Evolutionary conservation across 371 early-diverging fungal genomes (phyloP).

Genomic region (Massospora cicadina): DNA sequence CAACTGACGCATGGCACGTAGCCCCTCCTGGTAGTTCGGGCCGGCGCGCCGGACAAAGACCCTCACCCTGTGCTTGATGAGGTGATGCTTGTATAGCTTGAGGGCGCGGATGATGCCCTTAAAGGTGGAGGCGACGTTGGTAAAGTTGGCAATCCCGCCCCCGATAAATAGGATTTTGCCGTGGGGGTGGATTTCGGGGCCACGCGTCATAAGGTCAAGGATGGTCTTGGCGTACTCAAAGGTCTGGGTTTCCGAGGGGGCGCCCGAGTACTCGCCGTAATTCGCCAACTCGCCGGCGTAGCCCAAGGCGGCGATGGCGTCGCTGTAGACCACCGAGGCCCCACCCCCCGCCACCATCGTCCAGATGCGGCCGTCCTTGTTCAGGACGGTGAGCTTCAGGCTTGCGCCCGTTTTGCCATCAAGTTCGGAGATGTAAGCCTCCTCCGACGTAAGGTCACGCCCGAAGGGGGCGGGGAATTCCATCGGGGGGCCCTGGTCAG

Average conservation of each 20-base stretch:
- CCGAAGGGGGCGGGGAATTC: conserved; percentile 97
- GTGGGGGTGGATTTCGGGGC: conserved; percentile 43
- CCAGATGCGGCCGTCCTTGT: conserved; percentile 90
- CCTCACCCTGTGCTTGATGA: conserved; percentile 73
- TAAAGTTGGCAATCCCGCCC: conserved; percentile 98
- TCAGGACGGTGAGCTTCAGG: conserved; percentile 89
- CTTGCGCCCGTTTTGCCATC: conserved; percentile 97
- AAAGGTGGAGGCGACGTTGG: conserved; percentile 96
- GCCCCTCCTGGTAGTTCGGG: conserved; percentile 97
- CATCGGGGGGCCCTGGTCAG: conserved; percentile 72
- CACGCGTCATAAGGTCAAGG: conserved; percentile 91
- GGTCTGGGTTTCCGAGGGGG: conserved; percentile 93
- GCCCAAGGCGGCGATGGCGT: conserved; percentile 92
- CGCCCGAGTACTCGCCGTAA: conserved; percentile 98
- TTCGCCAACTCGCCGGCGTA: conserved; percentile 89
- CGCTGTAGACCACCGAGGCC: conserved; percentile 90
- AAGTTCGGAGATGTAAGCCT: conserved; percentile 91
- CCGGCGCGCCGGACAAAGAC: conserved; percentile 95
- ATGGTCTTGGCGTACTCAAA: conserved; percentile 97
- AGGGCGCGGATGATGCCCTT: conserved; percentile 95
- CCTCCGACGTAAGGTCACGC: conserved; percentile 85
- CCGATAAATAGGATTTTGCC: conserved; percentile 94
- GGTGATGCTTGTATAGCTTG: conserved; percentile 67
- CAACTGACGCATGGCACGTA: conserved; percentile 81
- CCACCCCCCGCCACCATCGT: conserved; percentile 99